Conservation (phyloP, 2,329 filamentous ascomycete genomes). For the Neofusicoccum cordaticola region DNA sequence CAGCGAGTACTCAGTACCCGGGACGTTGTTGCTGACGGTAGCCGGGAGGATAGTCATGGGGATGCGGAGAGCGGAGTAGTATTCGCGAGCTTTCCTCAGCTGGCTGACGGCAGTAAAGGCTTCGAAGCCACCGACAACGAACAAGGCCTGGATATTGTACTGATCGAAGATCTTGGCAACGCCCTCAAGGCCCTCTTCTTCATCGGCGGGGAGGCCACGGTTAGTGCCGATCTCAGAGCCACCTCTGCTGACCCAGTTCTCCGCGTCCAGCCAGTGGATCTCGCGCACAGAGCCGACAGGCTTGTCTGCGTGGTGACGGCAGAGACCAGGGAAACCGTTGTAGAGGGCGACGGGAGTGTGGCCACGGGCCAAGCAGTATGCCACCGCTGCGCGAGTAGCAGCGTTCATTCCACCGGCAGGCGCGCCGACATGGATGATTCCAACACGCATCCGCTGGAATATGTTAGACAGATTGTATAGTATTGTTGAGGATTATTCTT, state of each 20-base stretch:
- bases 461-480: not conserved
- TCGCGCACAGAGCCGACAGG: conserved; percentile 79
- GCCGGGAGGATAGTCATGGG: conserved; percentile 88
- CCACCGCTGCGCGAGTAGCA: conserved; percentile 86
- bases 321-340: conserved; percentile 93
- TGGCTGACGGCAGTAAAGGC: conserved; percentile 91
- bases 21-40: conserved; percentile 99
- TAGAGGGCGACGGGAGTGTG: conserved; percentile 91
- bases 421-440: conserved; percentile 94
- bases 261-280: conserved; percentile 90
- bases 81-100: conserved; percentile 72
- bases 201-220: conserved; percentile 83
- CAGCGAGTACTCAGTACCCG: conserved; percentile 93
- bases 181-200: conserved; percentile 60
- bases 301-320: conserved; percentile 81
- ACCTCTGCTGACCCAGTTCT: conserved; percentile 92
- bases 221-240: conserved; percentile 98
- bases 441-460: conserved; percentile 77
- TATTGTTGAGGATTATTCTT: not conserved
- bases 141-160: conserved; percentile 87
- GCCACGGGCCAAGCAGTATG: conserved; percentile 88
- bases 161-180: conserved; percentile 80
- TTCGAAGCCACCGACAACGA: conserved; percentile 93
- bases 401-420: conserved; percentile 98
- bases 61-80: conserved; percentile 85